Percentiles rank a stretch among this genome's conserved stretches.
phyloP scores from a whole-genome alignment of 208 protist genomes.

The Leishmania tropica region DNA sequence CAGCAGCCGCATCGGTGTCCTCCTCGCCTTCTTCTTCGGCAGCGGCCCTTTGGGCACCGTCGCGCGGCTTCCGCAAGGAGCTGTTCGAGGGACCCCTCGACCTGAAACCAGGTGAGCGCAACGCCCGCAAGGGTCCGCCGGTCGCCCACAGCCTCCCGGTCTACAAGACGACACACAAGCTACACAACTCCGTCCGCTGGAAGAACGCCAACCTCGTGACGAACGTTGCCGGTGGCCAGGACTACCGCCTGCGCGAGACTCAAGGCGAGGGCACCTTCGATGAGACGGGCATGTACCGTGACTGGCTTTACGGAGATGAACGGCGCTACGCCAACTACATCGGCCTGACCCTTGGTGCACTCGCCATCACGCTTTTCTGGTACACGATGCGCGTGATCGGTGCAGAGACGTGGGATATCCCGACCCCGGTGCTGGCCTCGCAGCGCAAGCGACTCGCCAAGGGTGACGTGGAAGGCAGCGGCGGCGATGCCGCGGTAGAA shows the following conservation, averaged over 20 bases:
- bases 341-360: conserved; percentile 48
- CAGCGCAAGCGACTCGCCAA: conserved; percentile 61
- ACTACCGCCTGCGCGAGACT: conserved; percentile 84
- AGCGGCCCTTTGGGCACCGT: conserved; percentile 18
- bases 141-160: conserved; percentile 86
- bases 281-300: conserved; percentile 88
- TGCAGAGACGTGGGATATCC: conserved; percentile 87
- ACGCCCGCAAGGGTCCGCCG: conserved; percentile 76
- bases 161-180: conserved; percentile 88
- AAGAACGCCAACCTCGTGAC: conserved; percentile 88
- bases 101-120: conserved; percentile 72
- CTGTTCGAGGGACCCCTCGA: conserved; percentile 87
- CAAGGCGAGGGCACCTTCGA: conserved; percentile 86
- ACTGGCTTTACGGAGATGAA: conserved; percentile 91
- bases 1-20: background rate
- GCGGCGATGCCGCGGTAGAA: conserved; percentile 11
- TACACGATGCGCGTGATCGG: conserved; percentile 86
- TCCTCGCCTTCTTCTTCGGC: background rate
- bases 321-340: conserved; percentile 89
- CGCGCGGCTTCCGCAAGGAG: conserved; percentile 72
- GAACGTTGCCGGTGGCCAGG: conserved; percentile 81
- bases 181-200: conserved; percentile 82
- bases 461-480: conserved; percentile 12
- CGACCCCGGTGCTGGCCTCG: conserved; percentile 73
- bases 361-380: conserved; percentile 75